Evolutionary conservation across 768 basidiomycete species (phyloP).

Genomic region (Coprinopsis cinerea): DNA sequence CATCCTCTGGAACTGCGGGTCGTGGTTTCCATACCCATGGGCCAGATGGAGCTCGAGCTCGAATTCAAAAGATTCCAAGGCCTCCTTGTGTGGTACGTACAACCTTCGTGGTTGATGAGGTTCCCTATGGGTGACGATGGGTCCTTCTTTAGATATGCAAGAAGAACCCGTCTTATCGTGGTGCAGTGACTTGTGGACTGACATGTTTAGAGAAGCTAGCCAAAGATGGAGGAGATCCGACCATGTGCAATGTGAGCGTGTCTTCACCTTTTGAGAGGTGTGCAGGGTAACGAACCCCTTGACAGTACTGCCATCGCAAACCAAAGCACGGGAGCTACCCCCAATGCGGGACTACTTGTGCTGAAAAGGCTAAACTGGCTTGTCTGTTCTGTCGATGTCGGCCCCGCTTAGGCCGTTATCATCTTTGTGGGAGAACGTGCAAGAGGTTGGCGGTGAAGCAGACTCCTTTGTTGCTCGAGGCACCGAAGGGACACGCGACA

Average conservation of each 20-base stretch:
- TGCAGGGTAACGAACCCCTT: background rate
- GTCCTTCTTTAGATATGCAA: conserved; percentile 5
- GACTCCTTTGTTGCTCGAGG: conserved; percentile 20
- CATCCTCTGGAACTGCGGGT: no score
- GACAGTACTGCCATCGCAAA: conserved; percentile 23
- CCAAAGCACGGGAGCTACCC: conserved; percentile 17
- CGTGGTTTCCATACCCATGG: no score
- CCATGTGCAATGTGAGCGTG: conserved; percentile 20
- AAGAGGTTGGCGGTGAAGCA: conserved; percentile 14
- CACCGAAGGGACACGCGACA: conserved; percentile 14
- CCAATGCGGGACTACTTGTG: conserved; percentile 21
- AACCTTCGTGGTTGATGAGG: no score
- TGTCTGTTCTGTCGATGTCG: conserved; percentile 24
- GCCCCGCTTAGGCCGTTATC: conserved; percentile 20
- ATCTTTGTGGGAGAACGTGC: conserved; percentile 19
- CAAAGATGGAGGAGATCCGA: conserved; percentile 16
- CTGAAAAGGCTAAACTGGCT: conserved; percentile 19
- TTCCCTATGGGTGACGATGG: background rate
- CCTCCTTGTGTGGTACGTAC: no score
- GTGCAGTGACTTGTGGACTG: conserved; percentile 22
- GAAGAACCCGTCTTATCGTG: conserved; percentile 11
- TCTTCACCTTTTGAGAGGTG: background rate
- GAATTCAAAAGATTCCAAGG: no score
- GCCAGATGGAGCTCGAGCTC: no score
- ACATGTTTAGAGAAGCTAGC: conserved; percentile 21